Evolutionary conservation across 345 rosid species (phyloP), one percentile per base, ranked within the genome.

Genomic region (Stellera chamaejasme): DNA sequence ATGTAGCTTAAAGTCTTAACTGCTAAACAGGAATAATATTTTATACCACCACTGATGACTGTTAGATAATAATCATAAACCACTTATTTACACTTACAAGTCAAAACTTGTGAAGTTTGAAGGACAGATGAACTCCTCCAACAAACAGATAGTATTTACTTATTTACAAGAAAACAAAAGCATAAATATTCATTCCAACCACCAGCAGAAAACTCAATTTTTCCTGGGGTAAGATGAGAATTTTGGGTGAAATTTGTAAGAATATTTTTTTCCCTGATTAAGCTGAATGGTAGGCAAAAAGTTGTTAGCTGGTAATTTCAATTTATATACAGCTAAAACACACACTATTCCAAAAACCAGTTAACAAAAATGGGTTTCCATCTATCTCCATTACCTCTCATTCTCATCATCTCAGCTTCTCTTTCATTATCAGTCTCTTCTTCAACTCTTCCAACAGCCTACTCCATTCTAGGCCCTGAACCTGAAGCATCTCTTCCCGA

Each of bases 221-320:
- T 19, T 19, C 1, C 23, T 19, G 23, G 13, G 13, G 6, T 15
- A 41, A 41, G 9, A 9, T 16, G 49, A 11, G 39, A 32, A 32
- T 32, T 2, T 32, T 32, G 39, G 39, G 9, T 32, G 9, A 32
- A 32, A 19, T 1, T 8, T 32, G 39, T 3, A 32, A 6, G 0
- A 19, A 19, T 3, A 13, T 19, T 46, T 14, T 43, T 51, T 32
- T n/a, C n/a, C 23, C 1, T 19, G 23, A 19, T 19, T 8, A 28
- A 48, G 56, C 55, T 62, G 82, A 78, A 79, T 62, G 83, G 71
- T 75, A 75, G 82, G 72, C 62, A 10, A 13, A 50, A 23, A 10
- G 11, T n/a, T 13, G 42, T 32, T 13, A 13, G 13, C 13, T 39
- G 32, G n/a, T 12, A 12, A 45, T 6, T 32, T 9, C 14, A 13